Evolutionary conservation across 139 green algal genomes (phyloP).

Genomic region (Axilococcus clingmanii): DNA sequence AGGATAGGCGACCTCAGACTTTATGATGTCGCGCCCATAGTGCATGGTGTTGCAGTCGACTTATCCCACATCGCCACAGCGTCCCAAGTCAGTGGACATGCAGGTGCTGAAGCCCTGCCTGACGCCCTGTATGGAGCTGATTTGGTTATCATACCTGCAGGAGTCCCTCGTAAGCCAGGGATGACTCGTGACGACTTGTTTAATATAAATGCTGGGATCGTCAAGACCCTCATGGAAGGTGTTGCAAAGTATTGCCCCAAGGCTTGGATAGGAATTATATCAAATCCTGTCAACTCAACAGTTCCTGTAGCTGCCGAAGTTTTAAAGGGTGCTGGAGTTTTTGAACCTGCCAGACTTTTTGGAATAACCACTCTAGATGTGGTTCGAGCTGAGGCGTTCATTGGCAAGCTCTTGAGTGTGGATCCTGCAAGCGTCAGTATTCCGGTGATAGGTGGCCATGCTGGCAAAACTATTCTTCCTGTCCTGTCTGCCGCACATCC

Average conservation of each 20-base stretch:
- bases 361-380: slow-evolving; percentile 96
- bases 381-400: slow-evolving; percentile 82
- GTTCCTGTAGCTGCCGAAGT: slow-evolving; percentile 96
- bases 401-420: slow-evolving; percentile 43
- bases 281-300: slow-evolving; percentile 99
- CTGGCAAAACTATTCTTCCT: slow-evolving; percentile 83
- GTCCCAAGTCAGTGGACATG: slow-evolving; percentile 64
- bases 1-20: slow-evolving; percentile 63
- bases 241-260: slow-evolving; percentile 61
- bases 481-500: slow-evolving; percentile 65
- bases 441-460: slow-evolving; percentile 89
- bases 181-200: slow-evolving; percentile 99
- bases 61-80: slow-evolving; percentile 86
- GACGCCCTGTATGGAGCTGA: slow-evolving; percentile 59
- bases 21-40: slow-evolving; percentile 91
- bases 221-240: slow-evolving; percentile 50
- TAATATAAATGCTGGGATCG: slow-evolving; percentile 94
- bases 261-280: slow-evolving; percentile 87
- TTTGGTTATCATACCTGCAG: slow-evolving; percentile 94
- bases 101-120: slow-evolving; percentile 63
- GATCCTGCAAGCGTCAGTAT: slow-evolving; percentile 69
- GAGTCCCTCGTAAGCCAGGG: slow-evolving; percentile 89
- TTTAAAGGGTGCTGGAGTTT: slow-evolving; percentile 67
- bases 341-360: slow-evolving; percentile 79
- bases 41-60: slow-evolving; percentile 89